Base-by-base conservation (phyloP, 139 green algal genomes). In the Limnomonas spitsbergensis region DNA sequence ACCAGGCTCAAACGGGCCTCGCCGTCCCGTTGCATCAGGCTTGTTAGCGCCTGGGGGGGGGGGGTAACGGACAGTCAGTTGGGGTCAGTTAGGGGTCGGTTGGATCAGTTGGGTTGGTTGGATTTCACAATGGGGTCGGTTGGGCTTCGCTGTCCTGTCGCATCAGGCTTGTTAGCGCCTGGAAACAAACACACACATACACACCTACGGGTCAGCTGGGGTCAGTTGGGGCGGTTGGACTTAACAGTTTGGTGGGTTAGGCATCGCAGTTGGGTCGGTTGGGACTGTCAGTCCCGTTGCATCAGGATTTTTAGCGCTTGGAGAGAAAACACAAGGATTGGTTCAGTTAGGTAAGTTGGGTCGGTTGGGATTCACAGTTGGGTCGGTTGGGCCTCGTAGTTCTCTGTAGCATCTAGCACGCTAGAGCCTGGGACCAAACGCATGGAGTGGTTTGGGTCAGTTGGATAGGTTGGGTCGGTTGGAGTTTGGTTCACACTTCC, bases 1-100 rank as follows among this genome's bases (percentile, higher is more conserved):
- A 91, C 82, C 24, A 89, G 71, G 39, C 67, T 71, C 14, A 56
- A 56, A 20, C 87, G 75, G 32, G 86, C 81, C 14, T 86, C 83
- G 20, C 66, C 77, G 40, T 91, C 87, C 0, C 87, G 75, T 71
- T 84, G 78, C 38, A 87, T 76, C 69, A 87, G 75, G 32, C 78
- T 85, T 66, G 78, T 84, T 36, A 93, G 73, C 24, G 84, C 73
- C 61, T 89, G 84, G 81, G 37, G 40, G 66, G 0, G 88, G 82
- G 73, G 87, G 91, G 47, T 61, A 77, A 24, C 81, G 75, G 75
- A 92, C 90, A 3, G 92, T 85, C 14, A 94, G 75, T 73, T 90
- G 66, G n/a, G n/a, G n/a, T n/a, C n/a, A n/a, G n/a, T n/a, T n/a
- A n/a, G n/a, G n/a, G n/a, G n/a, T n/a, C n/a, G n/a, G n/a, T n/a